Evolutionary conservation across 257 asterid species (phyloP).

Genomic region (Plantago major): DNA sequence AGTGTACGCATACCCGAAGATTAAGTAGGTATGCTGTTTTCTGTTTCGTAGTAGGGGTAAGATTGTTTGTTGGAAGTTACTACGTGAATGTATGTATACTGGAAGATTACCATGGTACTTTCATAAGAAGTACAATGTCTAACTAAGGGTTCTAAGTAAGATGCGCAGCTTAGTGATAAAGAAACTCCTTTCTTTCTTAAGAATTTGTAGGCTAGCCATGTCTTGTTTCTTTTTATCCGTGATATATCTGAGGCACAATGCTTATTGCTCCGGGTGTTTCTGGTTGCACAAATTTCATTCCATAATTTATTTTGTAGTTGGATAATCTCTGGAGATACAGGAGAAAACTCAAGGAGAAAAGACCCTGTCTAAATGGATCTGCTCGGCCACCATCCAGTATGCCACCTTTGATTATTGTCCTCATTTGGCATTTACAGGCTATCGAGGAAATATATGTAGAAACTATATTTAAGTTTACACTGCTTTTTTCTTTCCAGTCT

Average conservation of each 20-base stretch:
- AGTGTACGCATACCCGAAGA: too few species aligned
- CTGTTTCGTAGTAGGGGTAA: neutral
- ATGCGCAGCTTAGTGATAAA: neutral
- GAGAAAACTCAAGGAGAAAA: slow-evolving; percentile 64
- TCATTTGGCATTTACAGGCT: neutral
- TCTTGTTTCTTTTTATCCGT: neutral
- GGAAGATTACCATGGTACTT: neutral
- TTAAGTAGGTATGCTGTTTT: too few species aligned
- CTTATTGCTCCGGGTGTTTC: slow-evolving; percentile 3
- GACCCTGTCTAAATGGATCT: slow-evolving; percentile 41
- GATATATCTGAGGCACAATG: neutral
- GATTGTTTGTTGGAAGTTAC: neutral
- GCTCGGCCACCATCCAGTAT: slow-evolving; percentile 32
- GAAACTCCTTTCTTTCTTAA: neutral
- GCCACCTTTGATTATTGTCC: slow-evolving; percentile 7
- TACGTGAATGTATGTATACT: neutral
- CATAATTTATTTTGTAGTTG: slow-evolving; percentile 39
- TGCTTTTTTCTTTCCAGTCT: slow-evolving; percentile 26
- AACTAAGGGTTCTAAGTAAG: neutral
- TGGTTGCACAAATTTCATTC: slow-evolving; percentile 1
- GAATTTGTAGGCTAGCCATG: neutral
- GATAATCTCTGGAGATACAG: slow-evolving; percentile 71
- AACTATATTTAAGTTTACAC: neutral
- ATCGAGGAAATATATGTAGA: neutral
- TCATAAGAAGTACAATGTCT: neutral